Evolutionary conservation across 129 eudicot genomes (phyloP), one percentile per base, ranked within the genome.

Genomic region (Ambrosia trifida): DNA sequence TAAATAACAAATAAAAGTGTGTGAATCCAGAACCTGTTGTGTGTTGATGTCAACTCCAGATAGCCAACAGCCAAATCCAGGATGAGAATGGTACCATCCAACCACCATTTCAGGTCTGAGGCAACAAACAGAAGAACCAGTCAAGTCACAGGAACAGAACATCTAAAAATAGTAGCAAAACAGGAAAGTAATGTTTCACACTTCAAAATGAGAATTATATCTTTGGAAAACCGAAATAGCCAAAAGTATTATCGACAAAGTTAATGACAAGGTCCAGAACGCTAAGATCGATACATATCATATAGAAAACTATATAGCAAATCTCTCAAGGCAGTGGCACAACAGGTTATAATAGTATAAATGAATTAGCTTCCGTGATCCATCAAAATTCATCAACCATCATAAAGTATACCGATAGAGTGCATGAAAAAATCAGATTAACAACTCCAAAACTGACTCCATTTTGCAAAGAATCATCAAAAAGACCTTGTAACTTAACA

Each of bases 31-130:
- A 43, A 90, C 97, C 97, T 90, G 97, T 70, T 90, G 95, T 64
- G 97, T 90, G 68, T 90, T 90, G 64, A 90, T 90, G 87, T 90
- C 97, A 41, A 90, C 97, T 46, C 97, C 97, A 74, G 97, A 90
- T 43, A 87, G 89, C 97, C 97, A 90, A 31, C 97, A 90, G 51
- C 97, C 97, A 73, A 90, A 90, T 71, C 97, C 97, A 76, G 97
- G 95, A 85, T 90, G 97, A 35, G 95, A 90, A 78, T 90, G 95
- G 69, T 90, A 90, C 97, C 95, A 90, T 70, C 97, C 97, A 66
- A 87, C 95, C 76, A 90, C 97, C 97, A 90, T 90, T 84, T 90
- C 97, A 45, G 97, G 97, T 76, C 97, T 87, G 64, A 30, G 11
- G 77, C 71, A 69, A 44, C 65, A 72, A 76, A 52, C 20, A 56